A percentile compares a stretch with the other conserved stretches of the same genome.
Evolutionary conservation across 306 rosid species (phyloP).

Genomic region (Adenanthera pavonina): DNA sequence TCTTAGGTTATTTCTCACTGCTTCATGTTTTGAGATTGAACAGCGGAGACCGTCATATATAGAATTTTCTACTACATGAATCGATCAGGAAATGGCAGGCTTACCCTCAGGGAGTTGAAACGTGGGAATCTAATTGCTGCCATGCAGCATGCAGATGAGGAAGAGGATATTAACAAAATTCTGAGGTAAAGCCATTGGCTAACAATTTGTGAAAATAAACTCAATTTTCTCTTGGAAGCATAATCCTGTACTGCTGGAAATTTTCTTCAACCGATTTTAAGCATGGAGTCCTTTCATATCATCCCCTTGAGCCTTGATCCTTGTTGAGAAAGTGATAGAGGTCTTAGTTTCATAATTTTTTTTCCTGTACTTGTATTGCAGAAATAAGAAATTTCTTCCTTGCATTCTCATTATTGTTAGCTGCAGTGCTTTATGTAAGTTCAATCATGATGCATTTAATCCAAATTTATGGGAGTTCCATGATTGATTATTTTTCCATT

Average conservation of each 20-base stretch:
- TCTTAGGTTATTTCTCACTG: conserved; percentile 41
- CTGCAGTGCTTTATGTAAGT: conserved; percentile 22
- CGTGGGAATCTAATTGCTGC: conserved; percentile 70
- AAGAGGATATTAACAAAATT: conserved; percentile 68
- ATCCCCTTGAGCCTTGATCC: neutral
- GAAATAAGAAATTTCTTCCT: conserved; percentile 7
- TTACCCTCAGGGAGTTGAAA: conserved; percentile 63
- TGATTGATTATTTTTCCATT: conserved; percentile 23
- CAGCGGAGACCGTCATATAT: conserved; percentile 71
- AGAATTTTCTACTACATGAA: conserved; percentile 71
- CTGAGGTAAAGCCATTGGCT: conserved; percentile 54
- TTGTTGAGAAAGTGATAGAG: conserved; percentile 6
- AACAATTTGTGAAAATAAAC: conserved; percentile 11
- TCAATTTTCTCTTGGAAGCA: conserved; percentile 18
- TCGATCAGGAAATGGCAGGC: conserved; percentile 64
- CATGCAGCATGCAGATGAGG: conserved; percentile 69
- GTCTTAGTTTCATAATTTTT: neutral
- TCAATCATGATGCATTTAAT: conserved; percentile 33
- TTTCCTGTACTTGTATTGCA: neutral
- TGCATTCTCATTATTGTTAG: conserved; percentile 1
- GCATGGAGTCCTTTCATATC: conserved; percentile 7
- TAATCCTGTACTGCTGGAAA: conserved; percentile 11
- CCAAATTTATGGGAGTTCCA: conserved; percentile 19
- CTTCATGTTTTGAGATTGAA: conserved; percentile 44
- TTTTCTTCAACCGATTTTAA: conserved; percentile 13